Conservation (phyloP, 2,329 filamentous ascomycete species). For the Hypocrella siamensis region DNA sequence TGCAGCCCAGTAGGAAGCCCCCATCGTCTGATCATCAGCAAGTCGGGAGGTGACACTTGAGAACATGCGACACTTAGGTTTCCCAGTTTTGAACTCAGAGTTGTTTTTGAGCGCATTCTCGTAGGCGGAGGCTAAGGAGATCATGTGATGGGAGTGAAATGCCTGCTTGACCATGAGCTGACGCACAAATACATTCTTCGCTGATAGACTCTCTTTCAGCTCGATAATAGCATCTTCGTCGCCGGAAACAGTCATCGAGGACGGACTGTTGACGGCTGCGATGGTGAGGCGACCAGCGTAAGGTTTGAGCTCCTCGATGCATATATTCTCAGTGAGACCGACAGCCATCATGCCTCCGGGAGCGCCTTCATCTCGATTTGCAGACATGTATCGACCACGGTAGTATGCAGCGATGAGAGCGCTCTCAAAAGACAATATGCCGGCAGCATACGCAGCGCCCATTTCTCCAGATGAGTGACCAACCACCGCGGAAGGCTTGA, state of each 20-base stretch:
- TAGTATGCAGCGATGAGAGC: slow-evolving; percentile 6
- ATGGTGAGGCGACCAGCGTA: background rate
- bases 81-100: background rate
- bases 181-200: slow-evolving; percentile 13
- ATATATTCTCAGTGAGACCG: background rate
- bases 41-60: background rate
- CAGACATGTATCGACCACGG: slow-evolving; percentile 5
- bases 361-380: background rate
- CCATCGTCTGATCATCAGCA: background rate
- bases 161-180: slow-evolving; percentile 18
- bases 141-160: slow-evolving; percentile 8
- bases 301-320: background rate
- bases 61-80: background rate
- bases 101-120: background rate
- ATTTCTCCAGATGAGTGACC: slow-evolving; percentile 19
- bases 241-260: slow-evolving; percentile 14
- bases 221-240: slow-evolving; percentile 10
- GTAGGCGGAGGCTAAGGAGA: slow-evolving; percentile 1
- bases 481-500: slow-evolving; percentile 10
- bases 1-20: slow-evolving; percentile 7
- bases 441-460: slow-evolving; percentile 17
- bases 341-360: slow-evolving; percentile 7
- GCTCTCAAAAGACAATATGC: slow-evolving; percentile 8
- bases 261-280: slow-evolving; percentile 12
- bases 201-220: slow-evolving; percentile 9